Evolutionary conservation across 257 asterid genomes (phyloP).

Genomic region (Solanum neorickii): DNA sequence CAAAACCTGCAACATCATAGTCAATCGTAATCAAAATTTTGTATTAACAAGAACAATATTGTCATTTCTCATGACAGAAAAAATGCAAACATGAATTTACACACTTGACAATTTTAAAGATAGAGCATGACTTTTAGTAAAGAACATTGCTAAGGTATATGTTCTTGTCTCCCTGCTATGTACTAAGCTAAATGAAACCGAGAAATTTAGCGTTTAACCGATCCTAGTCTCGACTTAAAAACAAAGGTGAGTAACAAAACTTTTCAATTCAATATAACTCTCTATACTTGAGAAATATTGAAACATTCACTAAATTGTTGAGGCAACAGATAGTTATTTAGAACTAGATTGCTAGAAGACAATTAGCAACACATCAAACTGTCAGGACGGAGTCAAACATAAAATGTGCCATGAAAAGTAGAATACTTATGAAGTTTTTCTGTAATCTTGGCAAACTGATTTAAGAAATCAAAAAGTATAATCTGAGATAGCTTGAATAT

Average conservation of each 20-base stretch:
- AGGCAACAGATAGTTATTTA: background rate
- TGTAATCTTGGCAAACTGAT: background rate
- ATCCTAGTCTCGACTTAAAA: background rate
- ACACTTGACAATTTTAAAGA: background rate
- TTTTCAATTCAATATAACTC: background rate
- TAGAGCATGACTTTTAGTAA: background rate
- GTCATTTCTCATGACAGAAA: background rate
- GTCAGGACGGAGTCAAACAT: background rate
- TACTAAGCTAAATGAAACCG: background rate
- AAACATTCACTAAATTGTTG: background rate
- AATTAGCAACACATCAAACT: background rate
- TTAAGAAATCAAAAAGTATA: background rate
- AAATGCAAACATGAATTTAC: background rate
- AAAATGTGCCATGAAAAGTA: background rate
- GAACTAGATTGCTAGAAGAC: background rate
- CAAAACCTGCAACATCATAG: constrained; percentile 50
- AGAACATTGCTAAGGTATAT: background rate
- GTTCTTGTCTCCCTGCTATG: background rate
- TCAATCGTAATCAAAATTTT: background rate
- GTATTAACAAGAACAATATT: background rate
- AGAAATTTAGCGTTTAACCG: background rate
- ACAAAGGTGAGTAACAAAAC: background rate
- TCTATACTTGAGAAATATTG: background rate
- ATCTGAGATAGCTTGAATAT: background rate
- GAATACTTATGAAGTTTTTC: background rate